These are phyloP conservation scores for Pyrenophora teres DNA, from an alignment of 2,329 filamentous ascomycete genomes.

Conservation along the genomic window DNA sequence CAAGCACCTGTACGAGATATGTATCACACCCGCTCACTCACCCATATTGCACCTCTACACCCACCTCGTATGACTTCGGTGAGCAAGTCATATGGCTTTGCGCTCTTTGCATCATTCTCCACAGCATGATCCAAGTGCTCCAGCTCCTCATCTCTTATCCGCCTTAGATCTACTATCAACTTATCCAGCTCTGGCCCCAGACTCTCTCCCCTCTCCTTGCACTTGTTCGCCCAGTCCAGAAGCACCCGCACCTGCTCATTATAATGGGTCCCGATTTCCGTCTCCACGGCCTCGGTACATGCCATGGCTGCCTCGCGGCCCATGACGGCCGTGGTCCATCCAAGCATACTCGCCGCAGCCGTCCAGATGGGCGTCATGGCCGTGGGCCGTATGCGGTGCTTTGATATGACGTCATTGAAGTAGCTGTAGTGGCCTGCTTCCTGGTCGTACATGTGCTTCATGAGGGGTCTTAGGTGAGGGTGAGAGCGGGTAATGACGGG, in stretches of 20 bases:
- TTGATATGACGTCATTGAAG: conserved; percentile 82
- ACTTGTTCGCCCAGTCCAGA: conserved; percentile 77
- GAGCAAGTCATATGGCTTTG: conserved; percentile 85
- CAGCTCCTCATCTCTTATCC: conserved; percentile 92
- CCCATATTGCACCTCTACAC: conserved; percentile 90
- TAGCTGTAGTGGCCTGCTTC: conserved; percentile 84
- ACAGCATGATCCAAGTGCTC: conserved; percentile 97
- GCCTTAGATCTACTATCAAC: conserved; percentile 73
- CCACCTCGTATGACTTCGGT: conserved; percentile 88
- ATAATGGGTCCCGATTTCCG: conserved; percentile 95
- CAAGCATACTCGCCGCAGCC: conserved; percentile 75
- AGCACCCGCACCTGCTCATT: conserved; percentile 86
- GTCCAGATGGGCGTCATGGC: conserved; percentile 92
- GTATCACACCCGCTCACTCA: conserved; percentile 66
- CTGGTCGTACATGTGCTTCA: conserved; percentile 98
- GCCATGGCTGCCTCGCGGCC: conserved; percentile 96
- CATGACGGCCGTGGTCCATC: conserved; percentile 87
- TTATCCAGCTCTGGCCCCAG: conserved; percentile 76
- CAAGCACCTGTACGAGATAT: too few species aligned
- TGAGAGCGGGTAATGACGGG: conserved; percentile 78
- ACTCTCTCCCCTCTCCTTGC: conserved; percentile 77
- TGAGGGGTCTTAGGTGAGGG: conserved; percentile 85
- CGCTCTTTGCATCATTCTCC: conserved; percentile 88
- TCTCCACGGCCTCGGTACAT: conserved; percentile 97
- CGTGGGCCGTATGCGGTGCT: conserved; percentile 89